phyloP scores from a whole-genome alignment of 116 monocot genomes.

The Dioscorea cayenensis region DNA sequence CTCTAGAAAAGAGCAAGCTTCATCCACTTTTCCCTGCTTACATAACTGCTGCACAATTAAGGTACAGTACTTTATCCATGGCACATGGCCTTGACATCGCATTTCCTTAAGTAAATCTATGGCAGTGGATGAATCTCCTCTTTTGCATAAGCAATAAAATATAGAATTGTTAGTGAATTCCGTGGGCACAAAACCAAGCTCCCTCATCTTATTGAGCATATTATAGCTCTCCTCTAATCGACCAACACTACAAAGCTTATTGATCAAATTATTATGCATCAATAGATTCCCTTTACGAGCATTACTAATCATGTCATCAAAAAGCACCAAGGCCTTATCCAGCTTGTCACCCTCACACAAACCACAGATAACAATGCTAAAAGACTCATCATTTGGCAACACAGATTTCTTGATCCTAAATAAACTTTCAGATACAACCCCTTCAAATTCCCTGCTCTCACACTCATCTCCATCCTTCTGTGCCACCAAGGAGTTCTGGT shows the following conservation, averaged over 20 bases:
- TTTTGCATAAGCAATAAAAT: constrained; percentile 55
- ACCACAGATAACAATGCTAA: constrained; percentile 49
- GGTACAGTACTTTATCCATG: constrained; percentile 79
- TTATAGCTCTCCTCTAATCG: constrained; percentile 53
- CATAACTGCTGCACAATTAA: constrained; percentile 55
- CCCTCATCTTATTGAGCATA: constrained; percentile 43
- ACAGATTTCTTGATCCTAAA: constrained; percentile 28
- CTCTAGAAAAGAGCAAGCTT: constrained; percentile 50
- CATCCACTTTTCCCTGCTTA: constrained; percentile 33
- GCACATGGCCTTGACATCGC: constrained; percentile 48
- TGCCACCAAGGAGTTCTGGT: background rate
- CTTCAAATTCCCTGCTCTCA: background rate
- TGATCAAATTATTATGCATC: constrained; percentile 65
- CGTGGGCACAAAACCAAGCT: constrained; percentile 42
- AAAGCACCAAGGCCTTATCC: constrained; percentile 51
- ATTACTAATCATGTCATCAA: constrained; percentile 43
- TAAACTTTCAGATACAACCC: background rate
- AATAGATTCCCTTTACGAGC: constrained; percentile 50
- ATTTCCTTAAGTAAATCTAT: constrained; percentile 56
- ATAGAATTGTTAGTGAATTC: constrained; percentile 84
- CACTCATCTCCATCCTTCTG: background rate
- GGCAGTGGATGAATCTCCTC: constrained; percentile 23
- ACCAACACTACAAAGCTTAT: constrained; percentile 38
- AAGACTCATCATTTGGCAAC: constrained; percentile 54
- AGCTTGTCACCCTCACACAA: constrained; percentile 49